Evolutionary conservation across 1,284 basidiomycete genomes (phyloP).

Genomic region (Rhodotorula sp.): DNA sequence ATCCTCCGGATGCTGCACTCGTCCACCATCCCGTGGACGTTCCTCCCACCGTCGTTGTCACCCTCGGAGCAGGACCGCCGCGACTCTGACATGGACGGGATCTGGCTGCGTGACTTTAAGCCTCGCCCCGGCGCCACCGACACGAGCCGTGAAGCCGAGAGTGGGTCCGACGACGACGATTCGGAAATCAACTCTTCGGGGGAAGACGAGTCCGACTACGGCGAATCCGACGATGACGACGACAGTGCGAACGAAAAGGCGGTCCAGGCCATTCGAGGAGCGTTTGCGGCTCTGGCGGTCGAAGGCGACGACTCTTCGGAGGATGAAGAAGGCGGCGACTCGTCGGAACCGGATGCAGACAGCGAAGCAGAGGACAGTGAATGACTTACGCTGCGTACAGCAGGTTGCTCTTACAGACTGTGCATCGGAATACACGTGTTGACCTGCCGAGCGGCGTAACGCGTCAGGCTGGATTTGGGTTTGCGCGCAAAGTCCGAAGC

Average conservation of each 20-base stretch:
- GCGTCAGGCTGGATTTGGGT: no score
- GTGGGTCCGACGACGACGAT: slow-evolving; percentile 42
- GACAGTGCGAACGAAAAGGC: slow-evolving; percentile 28
- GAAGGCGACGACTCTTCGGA: slow-evolving; percentile 49
- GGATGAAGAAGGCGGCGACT: slow-evolving; percentile 46
- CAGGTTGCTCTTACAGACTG: not conserved
- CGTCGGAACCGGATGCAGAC: slow-evolving; percentile 46
- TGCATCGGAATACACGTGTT: not conserved
- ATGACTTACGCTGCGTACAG: no score
- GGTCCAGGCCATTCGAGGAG: slow-evolving; percentile 44
- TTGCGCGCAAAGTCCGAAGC: no score
- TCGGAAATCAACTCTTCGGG: slow-evolving; percentile 38
- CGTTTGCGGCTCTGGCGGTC: slow-evolving; percentile 49
- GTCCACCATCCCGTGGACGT: slow-evolving; percentile 43
- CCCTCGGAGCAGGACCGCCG: slow-evolving; percentile 8
- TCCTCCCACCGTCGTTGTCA: slow-evolving; percentile 19
- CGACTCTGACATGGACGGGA: slow-evolving; percentile 35
- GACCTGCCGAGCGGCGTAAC: no score
- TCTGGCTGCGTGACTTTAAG: slow-evolving; percentile 53
- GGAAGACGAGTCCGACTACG: slow-evolving; percentile 45
- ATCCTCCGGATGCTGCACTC: slow-evolving; percentile 52
- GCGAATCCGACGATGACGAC: slow-evolving; percentile 39
- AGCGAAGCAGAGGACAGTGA: not conserved
- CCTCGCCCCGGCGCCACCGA: slow-evolving; percentile 66
- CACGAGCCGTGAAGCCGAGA: slow-evolving; percentile 43